A percentile compares a stretch with the other conserved stretches of the same genome.
phyloP scores from a whole-genome alignment of 805 yeast species.

The Suhomyces sp. region DNA sequence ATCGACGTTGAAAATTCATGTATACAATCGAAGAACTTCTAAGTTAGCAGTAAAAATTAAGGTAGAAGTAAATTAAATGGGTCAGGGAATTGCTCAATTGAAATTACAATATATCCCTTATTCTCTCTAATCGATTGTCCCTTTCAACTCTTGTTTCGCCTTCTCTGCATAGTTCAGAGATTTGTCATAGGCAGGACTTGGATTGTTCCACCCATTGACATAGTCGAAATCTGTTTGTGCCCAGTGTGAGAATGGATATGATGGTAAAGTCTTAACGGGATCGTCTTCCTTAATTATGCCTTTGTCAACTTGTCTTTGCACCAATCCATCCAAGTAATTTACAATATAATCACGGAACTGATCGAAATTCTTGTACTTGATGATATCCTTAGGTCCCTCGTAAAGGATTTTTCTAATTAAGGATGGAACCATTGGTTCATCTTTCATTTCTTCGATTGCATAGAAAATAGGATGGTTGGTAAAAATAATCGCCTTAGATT shows the following conservation, averaged over 20 bases:
- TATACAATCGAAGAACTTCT: too few species aligned
- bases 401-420: constrained; percentile 60
- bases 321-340: constrained; percentile 56
- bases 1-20: too few species aligned
- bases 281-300: constrained; percentile 57
- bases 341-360: constrained; percentile 57
- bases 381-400: constrained; percentile 66
- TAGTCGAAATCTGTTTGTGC: constrained; percentile 40
- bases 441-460: constrained; percentile 75
- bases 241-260: constrained; percentile 68
- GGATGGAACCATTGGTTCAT: constrained; percentile 77
- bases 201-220: constrained; percentile 42
- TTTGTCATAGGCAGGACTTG: constrained; percentile 24
- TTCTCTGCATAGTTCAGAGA: constrained; percentile 20
- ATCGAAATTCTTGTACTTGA: constrained; percentile 63
- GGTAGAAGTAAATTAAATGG: too few species aligned
- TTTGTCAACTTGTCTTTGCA: constrained; percentile 55
- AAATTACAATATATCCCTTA: too few species aligned
- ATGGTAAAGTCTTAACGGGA: constrained; percentile 56
- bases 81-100: too few species aligned
- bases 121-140: too few species aligned
- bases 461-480: constrained; percentile 79
- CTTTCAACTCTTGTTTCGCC: constrained; percentile 23
- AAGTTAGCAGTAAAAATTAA: too few species aligned
- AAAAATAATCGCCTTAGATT: constrained; percentile 62